Evolutionary conservation across 2,329 filamentous ascomycete species (phyloP), one percentile per base, ranked within the genome.

Genomic region (Aureobasidium subglaciale): DNA sequence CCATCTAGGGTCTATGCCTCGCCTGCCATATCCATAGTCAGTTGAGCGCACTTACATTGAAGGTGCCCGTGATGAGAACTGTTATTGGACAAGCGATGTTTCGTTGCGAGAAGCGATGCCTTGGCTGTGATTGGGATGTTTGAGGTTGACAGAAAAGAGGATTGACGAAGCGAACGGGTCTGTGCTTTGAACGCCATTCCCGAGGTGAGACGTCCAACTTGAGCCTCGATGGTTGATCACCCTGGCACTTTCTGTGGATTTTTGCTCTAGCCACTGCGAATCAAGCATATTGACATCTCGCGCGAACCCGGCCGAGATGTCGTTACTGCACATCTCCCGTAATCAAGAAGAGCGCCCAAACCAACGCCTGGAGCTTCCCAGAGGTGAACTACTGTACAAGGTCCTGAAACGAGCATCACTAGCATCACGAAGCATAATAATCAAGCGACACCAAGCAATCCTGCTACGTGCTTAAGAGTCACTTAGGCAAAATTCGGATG

Each of bases 61-160:
- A n/a, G 8, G 32, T 50, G 46, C 46, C 32, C 46, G 16, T 24
- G 46, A 20, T 13, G 30, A 15, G 10, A 11, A 13, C 46, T 24
- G 16, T 38, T 27, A 38, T 22, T 40, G 48, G 35, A 18, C 48
- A 41, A 52, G 48, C 18, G 35, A 41, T 24, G 48, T 52, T 52
- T 52, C 48, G 48, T 52, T 32, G 48, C 35, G 35, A 40, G 48
- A 52, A 52, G 48, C 48, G 48, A 52, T 38, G 22, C 15, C 43
- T 48, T 48, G 43, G 30, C 43, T 35, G 30, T 48, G 48, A 13
- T 52, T 52, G 10, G 41, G 9, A 11, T 41, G 48, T 52, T 52
- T 52, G 48, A 52, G 35, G 35, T 52, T 52, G 48, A 52, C 35
- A 52, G 48, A 32, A 30, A 27, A 30, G 35, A 50, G 22, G 34